These are phyloP conservation scores for Phaeosphaeriaceae sp. DNA, from an alignment of 2,329 filamentous ascomycete genomes.

Conservation along the genomic window DNA sequence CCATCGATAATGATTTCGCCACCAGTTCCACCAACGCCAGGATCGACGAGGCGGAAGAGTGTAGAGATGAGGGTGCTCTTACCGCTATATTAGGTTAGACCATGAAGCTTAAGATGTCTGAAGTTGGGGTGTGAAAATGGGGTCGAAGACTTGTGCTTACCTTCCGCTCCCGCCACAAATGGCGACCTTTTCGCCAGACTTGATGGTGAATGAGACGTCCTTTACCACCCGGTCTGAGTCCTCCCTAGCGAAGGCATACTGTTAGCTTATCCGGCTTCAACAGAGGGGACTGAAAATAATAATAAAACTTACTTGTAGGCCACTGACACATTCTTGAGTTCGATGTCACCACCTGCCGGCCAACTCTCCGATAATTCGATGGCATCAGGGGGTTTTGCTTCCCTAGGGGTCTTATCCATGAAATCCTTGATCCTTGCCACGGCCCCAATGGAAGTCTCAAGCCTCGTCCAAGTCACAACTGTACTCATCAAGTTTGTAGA, in stretches of 20 bases:
- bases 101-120: too few relatives aligned
- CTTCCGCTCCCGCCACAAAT: conserved; percentile 52
- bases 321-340: conserved; percentile 9
- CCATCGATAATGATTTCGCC: conserved; percentile 56
- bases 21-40: conserved; percentile 15
- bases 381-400: conserved; percentile 14
- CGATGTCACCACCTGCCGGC: conserved; percentile 33
- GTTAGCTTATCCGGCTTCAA: not conserved
- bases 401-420: conserved; percentile 47
- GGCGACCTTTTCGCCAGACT: conserved; percentile 11
- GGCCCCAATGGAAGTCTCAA: conserved; percentile 64
- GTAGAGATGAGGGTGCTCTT: conserved; percentile 47
- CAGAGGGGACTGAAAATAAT: not conserved
- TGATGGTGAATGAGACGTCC: conserved; percentile 9
- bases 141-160: too few relatives aligned
- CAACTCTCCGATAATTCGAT: conserved; percentile 38
- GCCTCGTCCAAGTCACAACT: conserved; percentile 58
- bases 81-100: conserved; percentile 59
- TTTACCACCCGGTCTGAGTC: conserved; percentile 9
- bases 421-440: conserved; percentile 60
- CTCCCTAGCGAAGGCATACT: conserved; percentile 7
- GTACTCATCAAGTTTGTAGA: conserved; percentile 53
- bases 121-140: too few relatives aligned
- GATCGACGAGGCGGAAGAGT: conserved; percentile 55
- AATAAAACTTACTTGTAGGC: not conserved